Conservation (phyloP, 169 alveolate genomes). For the Plasmodium adleri region DNA sequence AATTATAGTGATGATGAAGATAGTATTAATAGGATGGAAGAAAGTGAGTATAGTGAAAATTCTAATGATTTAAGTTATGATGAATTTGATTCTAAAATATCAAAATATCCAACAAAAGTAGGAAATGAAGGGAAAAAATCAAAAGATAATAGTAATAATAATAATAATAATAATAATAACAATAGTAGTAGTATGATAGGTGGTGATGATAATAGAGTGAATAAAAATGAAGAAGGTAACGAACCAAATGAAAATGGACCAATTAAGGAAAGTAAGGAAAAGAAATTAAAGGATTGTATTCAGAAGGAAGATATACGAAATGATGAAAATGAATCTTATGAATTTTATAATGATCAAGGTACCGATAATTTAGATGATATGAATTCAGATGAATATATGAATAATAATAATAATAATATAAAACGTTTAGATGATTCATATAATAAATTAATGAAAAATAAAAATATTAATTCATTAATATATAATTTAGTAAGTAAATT, state of each 20-base stretch:
- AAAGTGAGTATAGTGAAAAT: constrained; percentile 34
- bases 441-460: constrained; percentile 16
- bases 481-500: constrained; percentile 11
- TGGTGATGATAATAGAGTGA: not conserved
- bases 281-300: not conserved
- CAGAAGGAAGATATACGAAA: constrained; percentile 8
- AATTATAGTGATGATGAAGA: constrained; percentile 30
- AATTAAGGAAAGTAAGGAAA: not conserved
- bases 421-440: too few species aligned
- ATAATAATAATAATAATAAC: not conserved
- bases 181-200: constrained; percentile 3
- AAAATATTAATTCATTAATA: constrained; percentile 19
- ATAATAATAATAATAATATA: constrained; percentile 30
- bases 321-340: constrained; percentile 29
- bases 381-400: not conserved
- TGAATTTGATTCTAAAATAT: constrained; percentile 15
- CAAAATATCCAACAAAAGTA: constrained; percentile 4
- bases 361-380: not conserved
- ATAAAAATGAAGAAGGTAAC: not conserved
- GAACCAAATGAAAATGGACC: not conserved
- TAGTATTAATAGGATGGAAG: constrained; percentile 20
- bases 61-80: constrained; percentile 7
- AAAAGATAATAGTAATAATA: constrained; percentile 6
- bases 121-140: not conserved
- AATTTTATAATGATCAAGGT: constrained; percentile 5